A percentile compares a stretch with the other conserved stretches of the same genome.
phyloP scores from a whole-genome alignment of 1,284 basidiomycete species.

The Chalciporus sp. region DNA sequence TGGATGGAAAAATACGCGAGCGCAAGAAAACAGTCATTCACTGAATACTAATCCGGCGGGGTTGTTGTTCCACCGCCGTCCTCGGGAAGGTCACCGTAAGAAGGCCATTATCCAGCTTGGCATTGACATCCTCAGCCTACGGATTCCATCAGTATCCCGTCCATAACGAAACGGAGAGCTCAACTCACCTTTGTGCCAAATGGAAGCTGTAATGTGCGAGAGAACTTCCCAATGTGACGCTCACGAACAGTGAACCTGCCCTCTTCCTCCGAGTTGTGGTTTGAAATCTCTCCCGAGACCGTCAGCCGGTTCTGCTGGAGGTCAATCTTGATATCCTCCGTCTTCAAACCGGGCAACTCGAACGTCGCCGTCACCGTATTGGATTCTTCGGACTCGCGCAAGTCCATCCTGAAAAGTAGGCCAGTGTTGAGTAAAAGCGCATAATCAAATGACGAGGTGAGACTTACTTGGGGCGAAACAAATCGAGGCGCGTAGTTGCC shows the following conservation, averaged over 20 bases:
- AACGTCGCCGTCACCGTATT: slow-evolving; percentile 47
- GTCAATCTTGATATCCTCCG: slow-evolving; percentile 43
- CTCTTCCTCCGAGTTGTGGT: slow-evolving; percentile 39
- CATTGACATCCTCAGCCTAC: slow-evolving; percentile 40
- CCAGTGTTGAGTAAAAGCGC: background rate
- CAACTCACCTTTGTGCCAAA: slow-evolving; percentile 36
- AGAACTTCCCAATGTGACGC: slow-evolving; percentile 46
- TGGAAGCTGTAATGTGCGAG: slow-evolving; percentile 44
- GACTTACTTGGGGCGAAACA: slow-evolving; percentile 25
- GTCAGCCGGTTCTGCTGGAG: slow-evolving; percentile 43
- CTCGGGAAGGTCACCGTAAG: slow-evolving; percentile 44
- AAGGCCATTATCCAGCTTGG: slow-evolving; percentile 41
- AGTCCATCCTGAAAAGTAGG: slow-evolving; percentile 39
- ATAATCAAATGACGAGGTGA: background rate
- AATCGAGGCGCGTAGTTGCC: too few relatives aligned
- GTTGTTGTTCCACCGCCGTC: slow-evolving; percentile 32
- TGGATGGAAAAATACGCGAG: too few relatives aligned
- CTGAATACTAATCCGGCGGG: slow-evolving; percentile 36
- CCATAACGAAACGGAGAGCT: too few relatives aligned
- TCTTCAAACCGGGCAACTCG: slow-evolving; percentile 46
- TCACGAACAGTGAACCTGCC: slow-evolving; percentile 47
- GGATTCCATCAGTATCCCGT: too few relatives aligned
- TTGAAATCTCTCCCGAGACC: slow-evolving; percentile 43
- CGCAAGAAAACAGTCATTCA: background rate
- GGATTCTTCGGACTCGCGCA: slow-evolving; percentile 40